phyloP scores from a whole-genome alignment of 2,329 filamentous ascomycete genomes.

The Exophiala oligosperma region DNA sequence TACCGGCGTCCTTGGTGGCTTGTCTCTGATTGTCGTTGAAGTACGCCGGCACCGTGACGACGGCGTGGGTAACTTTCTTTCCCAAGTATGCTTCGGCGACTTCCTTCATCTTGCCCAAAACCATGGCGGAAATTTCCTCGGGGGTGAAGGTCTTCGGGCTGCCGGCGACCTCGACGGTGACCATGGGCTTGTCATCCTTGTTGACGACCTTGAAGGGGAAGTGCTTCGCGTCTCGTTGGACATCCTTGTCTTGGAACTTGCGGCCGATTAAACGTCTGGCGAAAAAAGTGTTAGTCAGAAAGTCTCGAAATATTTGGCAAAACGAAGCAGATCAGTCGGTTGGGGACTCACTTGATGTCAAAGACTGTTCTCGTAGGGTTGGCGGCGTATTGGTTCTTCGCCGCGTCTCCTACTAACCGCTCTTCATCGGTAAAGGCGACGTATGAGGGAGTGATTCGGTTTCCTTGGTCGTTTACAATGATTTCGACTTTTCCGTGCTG shows the following conservation, averaged over 20 bases:
- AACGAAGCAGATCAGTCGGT: neutral
- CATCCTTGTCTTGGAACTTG: conserved; percentile 79
- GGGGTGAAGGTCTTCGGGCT: conserved; percentile 63
- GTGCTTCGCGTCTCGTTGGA: conserved; percentile 94
- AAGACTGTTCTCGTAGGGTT: conserved; percentile 77
- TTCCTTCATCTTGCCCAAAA: conserved; percentile 68
- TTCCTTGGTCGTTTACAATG: conserved; percentile 93
- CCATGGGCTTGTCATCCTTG: conserved; percentile 85
- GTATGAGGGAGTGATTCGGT: conserved; percentile 93
- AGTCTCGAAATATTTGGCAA: neutral
- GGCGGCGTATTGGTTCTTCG: conserved; percentile 88
- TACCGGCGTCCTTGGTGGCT: conserved; percentile 92
- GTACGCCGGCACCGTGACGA: conserved; percentile 94
- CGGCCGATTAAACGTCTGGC: conserved; percentile 77
- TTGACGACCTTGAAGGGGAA: conserved; percentile 94
- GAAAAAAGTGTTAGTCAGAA: conserved; percentile 7
- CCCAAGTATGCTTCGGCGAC: conserved; percentile 63
- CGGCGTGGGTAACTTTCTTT: conserved; percentile 61
- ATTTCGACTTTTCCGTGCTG: conserved; percentile 94
- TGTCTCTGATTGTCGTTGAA: conserved; percentile 99
- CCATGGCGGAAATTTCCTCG: conserved; percentile 68
- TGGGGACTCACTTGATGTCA: conserved; percentile 72
- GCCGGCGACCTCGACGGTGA: conserved; percentile 66
- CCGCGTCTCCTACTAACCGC: conserved; percentile 93
- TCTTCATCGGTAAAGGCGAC: conserved; percentile 97